phyloP scores from a whole-genome alignment of 345 rosid species.

The Bruguiera sexangula region DNA sequence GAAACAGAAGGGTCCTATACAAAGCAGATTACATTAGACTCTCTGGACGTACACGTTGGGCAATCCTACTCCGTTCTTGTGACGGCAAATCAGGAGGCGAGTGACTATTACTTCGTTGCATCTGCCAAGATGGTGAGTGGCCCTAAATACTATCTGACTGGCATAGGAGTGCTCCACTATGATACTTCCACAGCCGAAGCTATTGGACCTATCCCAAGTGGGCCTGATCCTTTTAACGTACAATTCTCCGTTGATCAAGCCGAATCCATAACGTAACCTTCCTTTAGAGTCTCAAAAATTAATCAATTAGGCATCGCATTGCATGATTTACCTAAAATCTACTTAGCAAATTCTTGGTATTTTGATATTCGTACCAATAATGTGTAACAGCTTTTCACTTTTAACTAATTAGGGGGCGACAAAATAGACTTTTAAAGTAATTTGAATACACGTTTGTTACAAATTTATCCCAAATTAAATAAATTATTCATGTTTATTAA shows the following conservation, averaged over 20 bases:
- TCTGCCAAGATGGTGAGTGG: constrained; percentile 35
- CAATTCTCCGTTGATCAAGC: constrained; percentile 38
- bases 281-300: not conserved
- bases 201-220: constrained; percentile 23
- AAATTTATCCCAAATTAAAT: not conserved
- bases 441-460: no score
- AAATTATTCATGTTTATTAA: not conserved
- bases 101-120: constrained; percentile 36
- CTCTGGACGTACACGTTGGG: constrained; percentile 36
- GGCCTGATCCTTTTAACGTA: constrained; percentile 39
- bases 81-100: constrained; percentile 24
- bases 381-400: no score
- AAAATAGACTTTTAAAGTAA: no score
- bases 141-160: constrained; percentile 6
- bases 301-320: not conserved
- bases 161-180: constrained; percentile 35
- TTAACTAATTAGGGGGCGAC: no score
- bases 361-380: no score
- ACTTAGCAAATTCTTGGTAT: no score
- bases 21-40: constrained; percentile 25
- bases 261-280: constrained; percentile 32
- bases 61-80: constrained; percentile 35
- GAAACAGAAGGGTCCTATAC: constrained; percentile 42
- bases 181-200: constrained; percentile 20
- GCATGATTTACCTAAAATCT: no score